Evolutionary conservation across 495 filamentous ascomycete genomes (phyloP).

Genomic region (Neurospora sp.): DNA sequence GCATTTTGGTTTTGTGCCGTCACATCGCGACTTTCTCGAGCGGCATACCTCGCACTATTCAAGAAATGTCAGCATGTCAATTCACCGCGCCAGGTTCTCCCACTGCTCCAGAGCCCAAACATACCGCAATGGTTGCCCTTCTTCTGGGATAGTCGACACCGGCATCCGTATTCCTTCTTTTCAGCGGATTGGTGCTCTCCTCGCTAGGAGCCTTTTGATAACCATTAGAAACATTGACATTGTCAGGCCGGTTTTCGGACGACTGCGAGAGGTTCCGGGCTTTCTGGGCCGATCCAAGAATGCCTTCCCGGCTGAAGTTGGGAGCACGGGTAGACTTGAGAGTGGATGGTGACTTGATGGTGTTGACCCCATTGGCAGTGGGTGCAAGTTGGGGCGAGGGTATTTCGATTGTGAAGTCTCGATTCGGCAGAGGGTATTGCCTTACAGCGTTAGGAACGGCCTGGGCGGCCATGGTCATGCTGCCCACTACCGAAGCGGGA

Average conservation of each 20-base stretch:
- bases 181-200: constrained; percentile 44
- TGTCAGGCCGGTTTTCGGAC: constrained; percentile 32
- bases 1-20: constrained; percentile 74
- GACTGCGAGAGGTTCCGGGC: constrained; percentile 45
- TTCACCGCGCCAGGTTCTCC: not conserved
- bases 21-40: constrained; percentile 72
- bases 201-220: constrained; percentile 38
- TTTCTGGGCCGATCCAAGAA: constrained; percentile 48
- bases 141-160: constrained; percentile 58
- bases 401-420: constrained; percentile 40
- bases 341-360: constrained; percentile 41
- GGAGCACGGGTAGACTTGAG: constrained; percentile 36
- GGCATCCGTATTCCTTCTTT: constrained; percentile 56
- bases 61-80: constrained; percentile 18
- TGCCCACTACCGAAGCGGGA: constrained; percentile 32
- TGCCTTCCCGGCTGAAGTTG: constrained; percentile 46
- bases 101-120: constrained; percentile 15
- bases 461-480: constrained; percentile 18
- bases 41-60: constrained; percentile 74
- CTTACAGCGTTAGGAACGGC: constrained; percentile 25
- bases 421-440: constrained; percentile 33
- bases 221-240: constrained; percentile 25
- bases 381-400: constrained; percentile 32
- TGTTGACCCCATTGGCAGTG: constrained; percentile 29
- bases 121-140: constrained; percentile 63